These are phyloP conservation scores for Nitzschia palea DNA, from an alignment of 108 stramenopile genomes.

Conservation along the genomic window DNA sequence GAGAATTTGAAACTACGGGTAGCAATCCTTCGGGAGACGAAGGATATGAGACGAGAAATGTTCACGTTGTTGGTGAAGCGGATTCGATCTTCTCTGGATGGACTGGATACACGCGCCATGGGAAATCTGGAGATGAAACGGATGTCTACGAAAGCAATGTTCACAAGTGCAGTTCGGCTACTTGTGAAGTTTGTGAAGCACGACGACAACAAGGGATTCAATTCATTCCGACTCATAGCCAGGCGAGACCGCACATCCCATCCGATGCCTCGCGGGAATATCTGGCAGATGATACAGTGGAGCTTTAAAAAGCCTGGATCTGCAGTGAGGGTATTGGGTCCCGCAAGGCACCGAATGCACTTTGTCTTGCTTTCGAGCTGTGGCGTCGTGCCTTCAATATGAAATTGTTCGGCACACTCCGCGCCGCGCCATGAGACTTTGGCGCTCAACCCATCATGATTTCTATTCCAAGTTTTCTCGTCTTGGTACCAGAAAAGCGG, in stretches of 20 bases:
- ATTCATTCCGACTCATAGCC: conserved; percentile 26
- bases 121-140: neutral
- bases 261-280: conserved; percentile 36
- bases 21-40: neutral
- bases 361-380: too few relatives aligned
- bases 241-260: conserved; percentile 9
- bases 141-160: conserved; percentile 29
- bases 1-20: conserved; percentile 9
- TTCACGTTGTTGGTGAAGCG: conserved; percentile 29
- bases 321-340: too few relatives aligned
- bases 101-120: conserved; percentile 27
- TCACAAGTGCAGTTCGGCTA: conserved; percentile 42
- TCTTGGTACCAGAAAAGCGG: too few relatives aligned
- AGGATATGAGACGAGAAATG: conserved; percentile 15
- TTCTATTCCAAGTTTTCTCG: too few relatives aligned
- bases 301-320: too few relatives aligned
- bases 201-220: conserved; percentile 27
- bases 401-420: too few relatives aligned
- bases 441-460: too few relatives aligned
- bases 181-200: conserved; percentile 39
- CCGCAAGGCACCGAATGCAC: too few relatives aligned
- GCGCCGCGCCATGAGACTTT: too few relatives aligned
- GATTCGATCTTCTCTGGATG: conserved; percentile 38
- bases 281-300: conserved; percentile 37
- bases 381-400: too few relatives aligned